A percentile compares a stretch with the other conserved stretches of the same genome.
Conservation (phyloP, 345 rosid species). For the Zanthoxylum bungeanum region DNA sequence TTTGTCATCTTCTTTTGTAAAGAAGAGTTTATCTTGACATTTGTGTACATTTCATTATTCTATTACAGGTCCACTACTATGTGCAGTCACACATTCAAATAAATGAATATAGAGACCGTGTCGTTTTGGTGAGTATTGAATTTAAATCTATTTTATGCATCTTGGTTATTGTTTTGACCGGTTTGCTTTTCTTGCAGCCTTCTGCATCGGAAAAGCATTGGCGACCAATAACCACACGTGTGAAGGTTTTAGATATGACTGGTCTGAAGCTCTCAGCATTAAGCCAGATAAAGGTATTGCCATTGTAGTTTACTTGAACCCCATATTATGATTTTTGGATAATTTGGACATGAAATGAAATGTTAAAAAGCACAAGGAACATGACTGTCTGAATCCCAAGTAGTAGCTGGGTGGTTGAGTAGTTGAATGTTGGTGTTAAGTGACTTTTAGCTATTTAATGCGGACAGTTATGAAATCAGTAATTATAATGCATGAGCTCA, state of each 20-base stretch:
- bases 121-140: conserved; percentile 65
- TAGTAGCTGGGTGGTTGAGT: not conserved
- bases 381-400: not conserved
- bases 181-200: conserved; percentile 54
- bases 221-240: conserved; percentile 77
- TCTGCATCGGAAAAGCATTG: conserved; percentile 67
- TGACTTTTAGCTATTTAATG: not conserved
- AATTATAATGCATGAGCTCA: not conserved
- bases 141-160: not conserved
- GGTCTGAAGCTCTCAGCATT: conserved; percentile 87
- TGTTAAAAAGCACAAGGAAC: too few species aligned
- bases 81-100: conserved; percentile 95
- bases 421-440: not conserved
- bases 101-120: conserved; percentile 86
- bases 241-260: conserved; percentile 91
- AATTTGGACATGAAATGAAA: not conserved
- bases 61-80: conserved; percentile 74
- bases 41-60: conserved; percentile 16
- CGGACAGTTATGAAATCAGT: not conserved
- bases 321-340: not conserved
- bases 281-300: conserved; percentile 75
- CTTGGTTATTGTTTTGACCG: conserved; percentile 14
- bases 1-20: not conserved
- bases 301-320: not conserved
- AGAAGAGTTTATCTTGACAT: not conserved